Conservation (phyloP, 2,329 filamentous ascomycete genomes). For the Trichoderma sp. region DNA sequence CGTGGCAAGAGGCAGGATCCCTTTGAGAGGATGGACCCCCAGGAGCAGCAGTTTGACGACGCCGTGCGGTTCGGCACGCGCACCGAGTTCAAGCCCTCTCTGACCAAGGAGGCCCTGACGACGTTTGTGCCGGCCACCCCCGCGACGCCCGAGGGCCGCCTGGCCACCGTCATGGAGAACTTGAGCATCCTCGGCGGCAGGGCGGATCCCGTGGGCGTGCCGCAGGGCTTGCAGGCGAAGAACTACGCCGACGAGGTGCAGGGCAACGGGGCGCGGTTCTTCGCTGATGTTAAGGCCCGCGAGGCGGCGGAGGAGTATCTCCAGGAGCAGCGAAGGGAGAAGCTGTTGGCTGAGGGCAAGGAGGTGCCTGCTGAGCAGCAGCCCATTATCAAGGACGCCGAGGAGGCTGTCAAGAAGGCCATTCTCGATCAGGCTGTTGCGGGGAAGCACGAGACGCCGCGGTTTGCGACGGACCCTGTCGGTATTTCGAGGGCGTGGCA, state of each 20-base stretch:
- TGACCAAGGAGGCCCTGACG: slow-evolving; percentile 34
- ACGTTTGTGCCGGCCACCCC: slow-evolving; percentile 33
- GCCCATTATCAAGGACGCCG: slow-evolving; percentile 33
- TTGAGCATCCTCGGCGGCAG: slow-evolving; percentile 37
- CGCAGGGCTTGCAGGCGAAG: slow-evolving; percentile 31
- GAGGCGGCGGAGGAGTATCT: slow-evolving; percentile 33
- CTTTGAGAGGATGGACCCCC: slow-evolving; percentile 31
- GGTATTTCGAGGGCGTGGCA: slow-evolving; percentile 38
- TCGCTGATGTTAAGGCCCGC: slow-evolving; percentile 31
- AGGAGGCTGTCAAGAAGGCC: slow-evolving; percentile 34
- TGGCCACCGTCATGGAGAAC: slow-evolving; percentile 36
- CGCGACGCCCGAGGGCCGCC: slow-evolving; percentile 28
- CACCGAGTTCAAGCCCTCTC: slow-evolving; percentile 33
- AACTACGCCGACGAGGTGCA: slow-evolving; percentile 34
- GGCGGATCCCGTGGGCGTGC: slow-evolving; percentile 35
- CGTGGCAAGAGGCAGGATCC: slow-evolving; percentile 26
- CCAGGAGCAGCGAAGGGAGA: slow-evolving; percentile 26
- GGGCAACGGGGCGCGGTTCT: slow-evolving; percentile 31
- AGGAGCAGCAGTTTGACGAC: slow-evolving; percentile 36
- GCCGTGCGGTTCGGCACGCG: slow-evolving; percentile 36
- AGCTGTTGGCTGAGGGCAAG: slow-evolving; percentile 20
- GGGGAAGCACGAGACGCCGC: slow-evolving; percentile 38
- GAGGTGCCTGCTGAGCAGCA: background rate
- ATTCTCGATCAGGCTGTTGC: slow-evolving; percentile 34
- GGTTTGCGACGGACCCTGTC: slow-evolving; percentile 34